Conservation (phyloP, 306 rosid genomes). For the Rosa rugosa region DNA sequence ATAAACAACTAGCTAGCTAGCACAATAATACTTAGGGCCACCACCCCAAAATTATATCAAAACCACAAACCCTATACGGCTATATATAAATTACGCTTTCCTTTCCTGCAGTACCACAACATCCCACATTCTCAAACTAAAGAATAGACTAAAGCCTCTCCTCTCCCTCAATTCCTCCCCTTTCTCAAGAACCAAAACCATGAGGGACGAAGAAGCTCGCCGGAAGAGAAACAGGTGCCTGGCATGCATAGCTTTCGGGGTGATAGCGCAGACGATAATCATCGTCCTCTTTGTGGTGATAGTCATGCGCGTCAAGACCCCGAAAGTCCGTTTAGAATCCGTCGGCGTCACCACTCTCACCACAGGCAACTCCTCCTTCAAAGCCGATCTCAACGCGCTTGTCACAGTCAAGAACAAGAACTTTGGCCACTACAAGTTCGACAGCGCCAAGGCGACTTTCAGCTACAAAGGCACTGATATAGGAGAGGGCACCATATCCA, state of each 20-base stretch:
- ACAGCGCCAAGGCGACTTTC: slow-evolving; percentile 15
- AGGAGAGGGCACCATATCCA: slow-evolving; percentile 23
- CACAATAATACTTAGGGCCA: slow-evolving; percentile 8
- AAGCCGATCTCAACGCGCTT: slow-evolving; percentile 5
- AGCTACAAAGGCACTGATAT: slow-evolving; percentile 29
- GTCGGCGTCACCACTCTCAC: slow-evolving; percentile 1
- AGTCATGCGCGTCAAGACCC: slow-evolving; percentile 30
- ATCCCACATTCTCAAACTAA: not conserved
- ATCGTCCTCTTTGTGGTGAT: slow-evolving; percentile 25
- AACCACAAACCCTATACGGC: not conserved
- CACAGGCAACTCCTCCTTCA: slow-evolving; percentile 21
- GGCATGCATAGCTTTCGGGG: slow-evolving; percentile 18
- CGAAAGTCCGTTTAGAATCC: slow-evolving; percentile 32
- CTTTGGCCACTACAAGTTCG: slow-evolving; percentile 38
- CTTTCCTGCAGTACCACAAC: not conserved
- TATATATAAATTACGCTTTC: not conserved
- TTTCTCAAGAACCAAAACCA: not conserved
- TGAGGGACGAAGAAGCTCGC: slow-evolving; percentile 5
- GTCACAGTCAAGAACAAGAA: slow-evolving; percentile 36
- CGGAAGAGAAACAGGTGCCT: slow-evolving; percentile 20
- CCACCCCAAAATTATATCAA: not conserved
- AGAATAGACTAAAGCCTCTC: not conserved
- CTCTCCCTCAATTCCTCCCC: not conserved
- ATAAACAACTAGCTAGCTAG: not conserved
- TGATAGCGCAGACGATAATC: slow-evolving; percentile 22